phyloP scores from a whole-genome alignment of 345 rosid genomes.

The Eucalyptus sp. region DNA sequence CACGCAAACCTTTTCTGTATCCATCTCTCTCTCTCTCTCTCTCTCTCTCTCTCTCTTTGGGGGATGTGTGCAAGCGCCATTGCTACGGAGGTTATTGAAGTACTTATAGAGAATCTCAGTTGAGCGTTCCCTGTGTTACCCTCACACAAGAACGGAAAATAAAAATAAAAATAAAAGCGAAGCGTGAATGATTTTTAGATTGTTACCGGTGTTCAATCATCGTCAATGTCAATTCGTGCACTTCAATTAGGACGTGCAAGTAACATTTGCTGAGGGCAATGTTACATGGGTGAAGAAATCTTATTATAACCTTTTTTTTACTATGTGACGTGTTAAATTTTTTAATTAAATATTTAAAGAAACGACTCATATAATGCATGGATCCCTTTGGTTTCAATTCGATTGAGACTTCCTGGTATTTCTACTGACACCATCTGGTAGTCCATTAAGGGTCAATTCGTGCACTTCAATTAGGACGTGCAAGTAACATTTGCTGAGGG shows the following conservation, averaged over 20 bases:
- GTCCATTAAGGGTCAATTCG: not conserved
- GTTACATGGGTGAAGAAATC: not conserved
- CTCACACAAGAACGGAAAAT: not conserved
- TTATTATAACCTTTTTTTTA: not conserved
- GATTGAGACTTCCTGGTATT: not conserved
- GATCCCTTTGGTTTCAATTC: not conserved
- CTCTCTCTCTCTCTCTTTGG: not conserved
- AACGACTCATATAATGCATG: not conserved
- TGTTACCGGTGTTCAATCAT: not conserved
- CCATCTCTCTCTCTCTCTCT: not conserved
- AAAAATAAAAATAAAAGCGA: not conserved
- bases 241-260: not conserved
- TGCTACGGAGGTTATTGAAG: not conserved
- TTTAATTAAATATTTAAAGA: not conserved
- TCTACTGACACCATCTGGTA: not conserved
- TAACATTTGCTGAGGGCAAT: not conserved
- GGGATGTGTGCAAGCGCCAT: not conserved
- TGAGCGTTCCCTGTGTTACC: not conserved
- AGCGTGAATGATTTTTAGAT: not conserved
- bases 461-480: not conserved
- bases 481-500: not conserved
- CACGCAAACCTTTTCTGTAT: not conserved
- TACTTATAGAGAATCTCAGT: not conserved
- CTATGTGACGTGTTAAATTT: not conserved
- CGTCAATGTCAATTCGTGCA: not conserved